Percentiles rank a stretch among this genome's conserved stretches.
These are phyloP conservation scores for Fonsecaea nubica DNA, from an alignment of 2,329 filamentous ascomycete species.

Conservation along the genomic window DNA sequence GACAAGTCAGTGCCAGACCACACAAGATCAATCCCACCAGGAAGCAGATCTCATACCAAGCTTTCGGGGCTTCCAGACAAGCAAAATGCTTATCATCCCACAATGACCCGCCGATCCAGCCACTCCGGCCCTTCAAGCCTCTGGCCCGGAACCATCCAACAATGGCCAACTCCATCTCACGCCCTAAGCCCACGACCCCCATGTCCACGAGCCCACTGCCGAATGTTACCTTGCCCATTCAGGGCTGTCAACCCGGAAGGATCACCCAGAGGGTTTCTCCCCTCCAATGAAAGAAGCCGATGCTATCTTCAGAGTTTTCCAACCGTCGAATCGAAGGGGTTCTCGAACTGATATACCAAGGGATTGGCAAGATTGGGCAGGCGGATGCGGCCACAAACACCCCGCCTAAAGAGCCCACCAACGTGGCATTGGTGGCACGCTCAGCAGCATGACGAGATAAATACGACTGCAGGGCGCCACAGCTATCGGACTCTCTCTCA, in stretches of 20 bases:
- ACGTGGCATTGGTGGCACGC: background rate
- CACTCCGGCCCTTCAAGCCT: background rate
- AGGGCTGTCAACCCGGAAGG: slow-evolving; percentile 10
- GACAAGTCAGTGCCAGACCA: background rate
- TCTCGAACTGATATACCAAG: slow-evolving; percentile 16
- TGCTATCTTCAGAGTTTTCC: slow-evolving; percentile 13
- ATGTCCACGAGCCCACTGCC: background rate
- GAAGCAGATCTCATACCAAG: slow-evolving; percentile 3
- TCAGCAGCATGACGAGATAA: slow-evolving; percentile 7
- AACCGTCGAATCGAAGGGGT: slow-evolving; percentile 12
- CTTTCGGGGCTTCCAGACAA: background rate
- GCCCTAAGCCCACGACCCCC: background rate
- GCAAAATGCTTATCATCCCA: background rate
- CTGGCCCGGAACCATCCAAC: background rate
- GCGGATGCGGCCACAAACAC: slow-evolving; percentile 10
- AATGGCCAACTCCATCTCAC: background rate
- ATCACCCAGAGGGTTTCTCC: slow-evolving; percentile 3
- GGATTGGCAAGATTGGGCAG: slow-evolving; percentile 9
- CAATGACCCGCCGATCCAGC: background rate
- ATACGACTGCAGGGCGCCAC: slow-evolving; percentile 9
- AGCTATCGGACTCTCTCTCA: background rate
- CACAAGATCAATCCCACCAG: background rate
- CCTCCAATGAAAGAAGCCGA: slow-evolving; percentile 11
- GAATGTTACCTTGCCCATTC: slow-evolving; percentile 11
- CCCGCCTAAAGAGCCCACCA: background rate